Evolutionary conservation across 1,284 basidiomycete genomes (phyloP), one percentile per base, ranked within the genome.

Genomic region (Apiotrichum gracile): DNA sequence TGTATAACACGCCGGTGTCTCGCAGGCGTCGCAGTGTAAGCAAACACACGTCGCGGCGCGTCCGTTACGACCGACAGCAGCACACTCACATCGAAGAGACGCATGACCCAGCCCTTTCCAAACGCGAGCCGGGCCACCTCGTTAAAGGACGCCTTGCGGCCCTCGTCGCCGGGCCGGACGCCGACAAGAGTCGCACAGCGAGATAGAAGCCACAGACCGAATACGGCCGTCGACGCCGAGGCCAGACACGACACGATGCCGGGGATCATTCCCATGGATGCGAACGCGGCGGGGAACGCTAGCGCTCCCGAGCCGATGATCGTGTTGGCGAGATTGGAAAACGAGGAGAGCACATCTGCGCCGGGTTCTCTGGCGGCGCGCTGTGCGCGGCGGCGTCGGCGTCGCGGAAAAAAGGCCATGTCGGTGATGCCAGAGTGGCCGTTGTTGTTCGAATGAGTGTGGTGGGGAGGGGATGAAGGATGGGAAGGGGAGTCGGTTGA

Each of bases 181-280:
- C 76, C 75, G 1, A 90, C 82, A 55, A 84, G 80, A n/a, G 83
- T 82, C 1, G 94, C 96, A 67, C 89, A 93, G 13, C 88, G 76
- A 10, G 88, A 86, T 26, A 98, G 81, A 16, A 97, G 81, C 71
- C 96, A 92, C 4, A 99, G 78, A 8, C 94, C 96, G 62, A 96
- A 91, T 0, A 81, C 84, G 4, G 86, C 86, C 12, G 88, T 84
- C 9, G 74, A 73, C 6, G 88, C 94, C 37, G 89, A 97, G 61
- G 92, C 82, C n/a, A 87, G 60, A 65, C 96, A 94, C 29, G 91
- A 91, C 17, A 91, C 66, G 49, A 92, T 82, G 13, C 94, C 94
- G 3, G 91, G 88, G 51, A 93, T 81, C 51, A 93, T 75, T 10
- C 90, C 90, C 57, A 85, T 83, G 26, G 88, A 87, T 5, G 90